Evolutionary conservation across 371 early-diverging fungal species (phyloP).

Genomic region (Rhizomucor pusillus): DNA sequence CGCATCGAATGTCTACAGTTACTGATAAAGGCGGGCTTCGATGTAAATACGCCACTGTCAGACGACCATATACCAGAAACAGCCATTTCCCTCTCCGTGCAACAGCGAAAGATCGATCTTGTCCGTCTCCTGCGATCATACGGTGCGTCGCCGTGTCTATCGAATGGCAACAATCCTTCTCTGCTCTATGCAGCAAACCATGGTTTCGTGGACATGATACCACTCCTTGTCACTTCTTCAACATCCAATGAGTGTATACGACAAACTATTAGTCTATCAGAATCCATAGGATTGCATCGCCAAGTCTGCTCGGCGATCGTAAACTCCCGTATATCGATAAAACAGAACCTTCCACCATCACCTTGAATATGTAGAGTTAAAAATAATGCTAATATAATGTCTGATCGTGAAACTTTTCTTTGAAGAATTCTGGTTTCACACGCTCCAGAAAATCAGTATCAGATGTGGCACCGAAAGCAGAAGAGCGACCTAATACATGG

Average conservation of each 20-base stretch:
- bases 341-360: too few relatives aligned
- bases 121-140: constrained; percentile 27
- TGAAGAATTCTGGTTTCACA: too few relatives aligned
- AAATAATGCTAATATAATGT: too few relatives aligned
- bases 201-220: constrained; percentile 42
- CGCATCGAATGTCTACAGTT: constrained; percentile 30
- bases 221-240: constrained; percentile 23
- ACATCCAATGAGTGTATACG: constrained; percentile 26
- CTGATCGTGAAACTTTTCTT: too few relatives aligned
- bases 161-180: constrained; percentile 29
- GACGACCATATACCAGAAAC: constrained; percentile 12
- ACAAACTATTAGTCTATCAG: constrained; percentile 7
- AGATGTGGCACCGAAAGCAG: too few relatives aligned
- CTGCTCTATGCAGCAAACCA: constrained; percentile 43
- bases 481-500: too few relatives aligned
- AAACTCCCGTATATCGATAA: not conserved
- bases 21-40: constrained; percentile 21
- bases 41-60: constrained; percentile 8
- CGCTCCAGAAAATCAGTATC: too few relatives aligned
- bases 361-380: too few relatives aligned
- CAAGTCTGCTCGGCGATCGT: not conserved
- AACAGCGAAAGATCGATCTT: constrained; percentile 46
- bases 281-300: constrained; percentile 3
- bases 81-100: constrained; percentile 32
- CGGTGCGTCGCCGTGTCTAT: constrained; percentile 23